Conservation (phyloP, 495 filamentous ascomycete genomes). For the Achaetomiella virescens region DNA sequence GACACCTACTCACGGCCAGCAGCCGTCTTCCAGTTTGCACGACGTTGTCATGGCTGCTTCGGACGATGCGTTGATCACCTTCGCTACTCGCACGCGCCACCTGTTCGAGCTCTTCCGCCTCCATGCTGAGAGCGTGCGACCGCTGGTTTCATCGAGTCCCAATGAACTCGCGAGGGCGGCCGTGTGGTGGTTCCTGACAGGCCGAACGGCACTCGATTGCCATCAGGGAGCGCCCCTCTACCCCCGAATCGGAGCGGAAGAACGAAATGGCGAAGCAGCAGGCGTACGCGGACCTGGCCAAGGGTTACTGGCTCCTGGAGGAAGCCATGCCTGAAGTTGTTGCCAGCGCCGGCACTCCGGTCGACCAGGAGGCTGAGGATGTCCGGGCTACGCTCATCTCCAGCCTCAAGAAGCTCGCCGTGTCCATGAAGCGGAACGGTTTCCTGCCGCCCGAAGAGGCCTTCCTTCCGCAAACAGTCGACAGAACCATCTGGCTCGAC, state of each 20-base stretch:
- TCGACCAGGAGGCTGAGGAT: constrained; percentile 39
- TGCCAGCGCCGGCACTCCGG: constrained; percentile 27
- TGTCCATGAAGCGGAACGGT: constrained; percentile 77
- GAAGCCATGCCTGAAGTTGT: constrained; percentile 54
- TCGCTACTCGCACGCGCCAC: constrained; percentile 59
- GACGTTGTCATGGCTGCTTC: constrained; percentile 39
- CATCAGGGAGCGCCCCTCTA: constrained; percentile 55
- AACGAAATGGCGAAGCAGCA: constrained; percentile 51
- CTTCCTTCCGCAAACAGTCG: constrained; percentile 57
- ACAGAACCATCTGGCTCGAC: constrained; percentile 68
- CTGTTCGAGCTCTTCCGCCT: constrained; percentile 62
- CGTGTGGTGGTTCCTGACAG: constrained; percentile 84
- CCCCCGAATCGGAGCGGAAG: constrained; percentile 33
- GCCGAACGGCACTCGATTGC: constrained; percentile 66
- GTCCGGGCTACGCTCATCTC: constrained; percentile 51
- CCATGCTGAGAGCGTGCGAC: constrained; percentile 64
- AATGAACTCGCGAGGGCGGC: constrained; percentile 63
- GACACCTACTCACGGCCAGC: constrained; percentile 14
- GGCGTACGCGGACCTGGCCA: constrained; percentile 72
- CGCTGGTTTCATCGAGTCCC: constrained; percentile 51
- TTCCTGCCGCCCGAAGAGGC: constrained; percentile 61
- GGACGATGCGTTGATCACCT: constrained; percentile 61
- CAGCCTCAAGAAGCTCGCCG: constrained; percentile 62
- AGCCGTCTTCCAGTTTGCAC: constrained; percentile 21
- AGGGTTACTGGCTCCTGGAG: constrained; percentile 73